These are phyloP conservation scores for Backusella westeae DNA, from an alignment of 192 early-diverging fungal genomes.

Conservation along the genomic window DNA sequence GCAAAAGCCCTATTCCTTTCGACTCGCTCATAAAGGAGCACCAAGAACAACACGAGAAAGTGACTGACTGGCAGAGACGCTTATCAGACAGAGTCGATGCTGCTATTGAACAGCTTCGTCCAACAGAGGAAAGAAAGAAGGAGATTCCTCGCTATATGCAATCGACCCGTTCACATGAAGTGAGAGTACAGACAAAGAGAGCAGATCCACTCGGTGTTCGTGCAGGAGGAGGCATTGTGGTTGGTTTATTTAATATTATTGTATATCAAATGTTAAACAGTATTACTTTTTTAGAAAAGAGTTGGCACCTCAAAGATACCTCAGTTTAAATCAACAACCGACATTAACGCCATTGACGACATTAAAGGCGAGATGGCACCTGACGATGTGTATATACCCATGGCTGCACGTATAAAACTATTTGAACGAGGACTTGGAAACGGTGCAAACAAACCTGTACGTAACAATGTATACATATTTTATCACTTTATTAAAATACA, in stretches of 20 bases:
- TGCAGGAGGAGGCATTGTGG: neutral
- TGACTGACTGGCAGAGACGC: neutral
- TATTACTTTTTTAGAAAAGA: constrained; percentile 10
- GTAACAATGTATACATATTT: neutral
- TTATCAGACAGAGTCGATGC: neutral
- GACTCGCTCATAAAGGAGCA: neutral
- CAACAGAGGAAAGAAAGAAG: neutral
- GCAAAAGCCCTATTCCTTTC: neutral
- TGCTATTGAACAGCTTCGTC: neutral
- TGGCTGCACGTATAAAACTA: constrained; percentile 26
- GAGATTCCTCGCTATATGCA: constrained; percentile 6
- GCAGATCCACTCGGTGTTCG: neutral
- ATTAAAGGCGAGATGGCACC: constrained; percentile 15
- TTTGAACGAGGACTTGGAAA: constrained; percentile 25
- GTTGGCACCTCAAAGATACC: constrained; percentile 8
- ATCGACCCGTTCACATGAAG: neutral
- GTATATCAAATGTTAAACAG: neutral
- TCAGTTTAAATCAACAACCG: constrained; percentile 6
- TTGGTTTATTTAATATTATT: neutral
- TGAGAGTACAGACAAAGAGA: neutral
- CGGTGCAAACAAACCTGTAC: constrained; percentile 8
- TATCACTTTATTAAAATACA: neutral
- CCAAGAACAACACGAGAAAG: neutral
- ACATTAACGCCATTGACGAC: constrained; percentile 19
- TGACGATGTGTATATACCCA: constrained; percentile 12